A percentile compares a stretch with the other conserved stretches of the same genome.
These are phyloP conservation scores for Tolypocladium tropicale DNA, from an alignment of 2,329 filamentous ascomycete genomes.

Conservation along the genomic window DNA sequence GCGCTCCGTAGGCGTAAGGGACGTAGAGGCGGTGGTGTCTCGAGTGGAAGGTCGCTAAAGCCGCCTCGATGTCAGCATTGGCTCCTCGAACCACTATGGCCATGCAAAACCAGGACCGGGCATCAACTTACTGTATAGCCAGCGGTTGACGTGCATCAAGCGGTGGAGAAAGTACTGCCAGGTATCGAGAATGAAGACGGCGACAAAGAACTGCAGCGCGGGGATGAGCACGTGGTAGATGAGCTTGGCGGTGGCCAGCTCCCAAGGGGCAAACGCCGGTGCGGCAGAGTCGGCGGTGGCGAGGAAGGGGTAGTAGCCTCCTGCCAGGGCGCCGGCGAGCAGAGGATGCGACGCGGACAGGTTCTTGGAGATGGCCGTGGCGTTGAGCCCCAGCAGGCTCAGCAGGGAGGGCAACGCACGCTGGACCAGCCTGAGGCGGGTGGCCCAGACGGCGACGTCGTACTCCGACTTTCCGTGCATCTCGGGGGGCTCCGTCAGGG, in stretches of 20 bases:
- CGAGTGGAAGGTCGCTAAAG: conserved; percentile 74
- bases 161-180: conserved; percentile 99
- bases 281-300: conserved; percentile 46
- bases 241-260: conserved; percentile 60
- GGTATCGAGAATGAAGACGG: conserved; percentile 72
- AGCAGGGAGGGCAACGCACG: conserved; percentile 65
- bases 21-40: conserved; percentile 96
- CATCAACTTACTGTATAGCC: conserved; percentile 75
- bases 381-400: conserved; percentile 64
- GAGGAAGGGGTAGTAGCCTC: conserved; percentile 70
- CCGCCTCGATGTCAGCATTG: conserved; percentile 36
- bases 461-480: conserved; percentile 71
- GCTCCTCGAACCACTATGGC: too few species aligned
- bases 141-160: conserved; percentile 94
- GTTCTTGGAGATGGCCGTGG: conserved; percentile 63
- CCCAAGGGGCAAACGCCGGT: conserved; percentile 76
- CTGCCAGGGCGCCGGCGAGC: conserved; percentile 65
- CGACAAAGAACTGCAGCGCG: conserved; percentile 63
- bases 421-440: conserved; percentile 68
- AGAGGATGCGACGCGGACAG: conserved; percentile 61
- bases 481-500: conserved; percentile 62
- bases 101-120: too few species aligned
- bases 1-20: conserved; percentile 89
- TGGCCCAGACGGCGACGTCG: conserved; percentile 84
- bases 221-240: conserved; percentile 77